Evolutionary conservation across 2,329 filamentous ascomycete species (phyloP), one percentile per base, ranked within the genome.

Genomic region (Clarireedia hainanense): DNA sequence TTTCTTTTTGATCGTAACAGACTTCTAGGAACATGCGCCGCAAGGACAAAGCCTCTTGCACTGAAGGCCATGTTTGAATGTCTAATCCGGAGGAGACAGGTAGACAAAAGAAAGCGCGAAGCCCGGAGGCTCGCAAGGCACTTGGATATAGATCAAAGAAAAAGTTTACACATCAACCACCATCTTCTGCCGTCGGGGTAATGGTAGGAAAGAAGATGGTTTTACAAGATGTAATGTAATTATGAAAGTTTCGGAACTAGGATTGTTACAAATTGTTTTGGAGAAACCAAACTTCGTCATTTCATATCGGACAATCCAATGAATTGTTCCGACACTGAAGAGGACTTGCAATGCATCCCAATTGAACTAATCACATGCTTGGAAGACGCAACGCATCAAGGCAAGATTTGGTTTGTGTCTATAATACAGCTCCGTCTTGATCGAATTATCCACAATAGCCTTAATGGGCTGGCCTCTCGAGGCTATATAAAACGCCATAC

Each of bases 61-160:
- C 59, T 50, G 49, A 57, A 51, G 42, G 60, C 58, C 65, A 68
- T 67, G 27, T 42, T 60, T 39, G 34, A 12, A 36, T n/a, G 39
- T 47, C 34, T 34, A 39, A n/a, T 17, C 34, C 17, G 27, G 10
- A 48, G 52, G 17, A 23, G 24, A 37, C n/a, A 45, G 26, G 37
- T 47, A 10, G 23, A 42, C 37, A 47, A 46, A 54, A 47, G 52
- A 34, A 52, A 52, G 34, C 46, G 59, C 62, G 57, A 63, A 62
- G 62, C 64, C 64, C 60, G 52, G 26, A 58, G 64, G 64, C 61
- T 61, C 56, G 60, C 64, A 47, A 50, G 14, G 23, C 23, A 17
- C 24, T 17, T 12, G 23, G n/a, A 23, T 14, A 27, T 24, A 50
- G 52, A 39, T 55, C 39, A 50, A 50, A 55, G 52, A 50, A 55